A percentile compares a stretch with the other conserved stretches of the same genome.
Conservation (phyloP, 1,139 yeast genomes). For the Zygoascus sp. region DNA sequence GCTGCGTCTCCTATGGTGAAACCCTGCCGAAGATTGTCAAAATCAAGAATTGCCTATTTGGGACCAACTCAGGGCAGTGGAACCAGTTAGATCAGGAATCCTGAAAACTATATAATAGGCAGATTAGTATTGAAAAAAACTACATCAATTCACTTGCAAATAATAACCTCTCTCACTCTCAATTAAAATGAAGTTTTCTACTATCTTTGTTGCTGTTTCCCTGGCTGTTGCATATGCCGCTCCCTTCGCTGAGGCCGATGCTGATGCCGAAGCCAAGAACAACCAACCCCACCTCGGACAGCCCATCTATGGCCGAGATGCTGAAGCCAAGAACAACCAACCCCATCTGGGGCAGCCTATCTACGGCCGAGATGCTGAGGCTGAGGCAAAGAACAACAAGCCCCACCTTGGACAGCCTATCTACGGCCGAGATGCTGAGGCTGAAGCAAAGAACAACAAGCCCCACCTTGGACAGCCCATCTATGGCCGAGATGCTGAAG, state of each 20-base stretch:
- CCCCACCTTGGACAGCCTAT: constrained; percentile 14
- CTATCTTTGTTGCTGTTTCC: background rate
- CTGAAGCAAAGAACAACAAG: constrained; percentile 10
- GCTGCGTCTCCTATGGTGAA: background rate
- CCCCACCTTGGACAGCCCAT: constrained; percentile 18
- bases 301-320: constrained; percentile 16
- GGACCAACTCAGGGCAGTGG: constrained; percentile 1
- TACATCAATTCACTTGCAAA: background rate
- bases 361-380: constrained; percentile 18
- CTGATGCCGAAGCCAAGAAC: constrained; percentile 10
- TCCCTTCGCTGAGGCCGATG: constrained; percentile 17
- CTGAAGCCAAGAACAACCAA: constrained; percentile 10
- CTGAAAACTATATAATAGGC: background rate
- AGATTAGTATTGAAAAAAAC: too few relatives aligned
- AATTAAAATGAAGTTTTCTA: background rate
- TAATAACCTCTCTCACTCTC: background rate
- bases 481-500: constrained; percentile 18
- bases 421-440: constrained; percentile 14
- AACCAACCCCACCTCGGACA: constrained; percentile 10
- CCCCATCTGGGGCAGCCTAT: constrained; percentile 17
- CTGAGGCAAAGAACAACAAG: constrained; percentile 15
- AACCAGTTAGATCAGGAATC: background rate
- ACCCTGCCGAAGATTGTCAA: constrained; percentile 6
- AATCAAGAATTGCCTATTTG: constrained; percentile 1
- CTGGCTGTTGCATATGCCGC: constrained; percentile 3